Base-by-base conservation (phyloP, 225 moss, liverwort and hornwort genomes). In the Sphagnum contortum region DNA sequence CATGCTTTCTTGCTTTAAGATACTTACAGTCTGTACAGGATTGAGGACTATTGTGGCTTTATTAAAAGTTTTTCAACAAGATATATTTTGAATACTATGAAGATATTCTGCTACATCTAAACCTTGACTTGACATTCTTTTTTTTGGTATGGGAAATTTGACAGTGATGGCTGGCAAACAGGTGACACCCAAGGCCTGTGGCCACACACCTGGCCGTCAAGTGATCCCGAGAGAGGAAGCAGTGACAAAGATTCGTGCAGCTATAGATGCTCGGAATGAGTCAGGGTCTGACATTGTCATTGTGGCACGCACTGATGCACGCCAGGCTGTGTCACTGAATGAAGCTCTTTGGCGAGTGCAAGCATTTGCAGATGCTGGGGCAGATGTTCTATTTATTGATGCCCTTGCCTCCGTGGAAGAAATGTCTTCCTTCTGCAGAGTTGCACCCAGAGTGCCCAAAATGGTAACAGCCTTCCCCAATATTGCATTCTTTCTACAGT, bases 181-280 rank as follows among this genome's bases (percentile, higher is more conserved):
- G 92, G 96, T 88, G 68, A 85, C 92, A 77, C 96, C 96, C 45
- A 96, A 96, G 72, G 90, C 96, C 68, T 96, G 96, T 66, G 96
- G 96, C 73, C 96, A 96, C 72, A 90, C 92, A 8, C 78, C 69
- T 69, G 88, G 90, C 49, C 88, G 90, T 63, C 78, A 59, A 57
- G 96, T 96, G 65, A 76, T 96, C 8, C 74, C 90, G 50, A 83
- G 96, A 79, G 85, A 92, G 57, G 96, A 96, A 75, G 92, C 92
- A 49, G 69, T 96, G 69, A 85, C 75, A 63, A 86, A 80, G 73
- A 87, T 96, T 50, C 87, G 81, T 78, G 96, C 96, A 73, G 96
- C 92, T 63, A 90, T 96, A 54, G 92, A 96, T 85, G 92, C 96
- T 61, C 86, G 92, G 59, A 73, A 68, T 45, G 96, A 92, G 60